A percentile compares a stretch with the other conserved stretches of the same genome.
Conservation (phyloP, 306 rosid species). For the Gynostemma pentaphyllum region DNA sequence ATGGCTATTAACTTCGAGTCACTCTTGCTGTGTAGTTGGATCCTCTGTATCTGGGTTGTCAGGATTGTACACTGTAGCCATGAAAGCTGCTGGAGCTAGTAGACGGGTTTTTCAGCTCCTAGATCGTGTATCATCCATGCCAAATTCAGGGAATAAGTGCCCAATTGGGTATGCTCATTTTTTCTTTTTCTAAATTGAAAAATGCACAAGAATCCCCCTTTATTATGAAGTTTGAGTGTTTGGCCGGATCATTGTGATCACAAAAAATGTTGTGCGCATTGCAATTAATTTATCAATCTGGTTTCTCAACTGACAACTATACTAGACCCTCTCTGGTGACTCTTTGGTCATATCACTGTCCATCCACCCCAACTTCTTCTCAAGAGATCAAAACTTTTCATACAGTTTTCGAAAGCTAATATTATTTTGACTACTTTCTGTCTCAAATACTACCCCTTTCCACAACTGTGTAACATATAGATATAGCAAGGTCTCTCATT, state of each 20-base stretch:
- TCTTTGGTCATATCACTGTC: too few species aligned
- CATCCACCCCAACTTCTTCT: too few species aligned
- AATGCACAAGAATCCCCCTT: neutral
- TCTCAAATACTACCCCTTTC: neutral
- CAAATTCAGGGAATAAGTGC: slow-evolving; percentile 49
- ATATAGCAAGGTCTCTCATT: too few species aligned
- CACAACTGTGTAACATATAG: too few species aligned
- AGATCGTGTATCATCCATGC: slow-evolving; percentile 65
- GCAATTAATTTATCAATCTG: too few species aligned
- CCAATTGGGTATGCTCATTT: slow-evolving; percentile 50
- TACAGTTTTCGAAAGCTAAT: too few species aligned
- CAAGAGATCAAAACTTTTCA: too few species aligned
- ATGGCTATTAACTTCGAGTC: neutral
- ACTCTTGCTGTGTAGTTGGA: slow-evolving; percentile 40
- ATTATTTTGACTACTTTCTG: too few species aligned
- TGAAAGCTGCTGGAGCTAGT: slow-evolving; percentile 91
- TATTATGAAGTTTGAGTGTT: neutral
- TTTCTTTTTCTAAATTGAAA: slow-evolving; percentile 1
- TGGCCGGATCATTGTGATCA: neutral
- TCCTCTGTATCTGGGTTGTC: slow-evolving; percentile 65
- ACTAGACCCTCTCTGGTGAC: too few species aligned
- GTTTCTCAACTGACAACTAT: too few species aligned
- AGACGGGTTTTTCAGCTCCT: slow-evolving; percentile 76
- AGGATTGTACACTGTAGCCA: slow-evolving; percentile 49
- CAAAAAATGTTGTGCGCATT: too few species aligned